Evolutionary conservation across 2,329 filamentous ascomycete genomes (phyloP).

Genomic region (Triangularia setosa): DNA sequence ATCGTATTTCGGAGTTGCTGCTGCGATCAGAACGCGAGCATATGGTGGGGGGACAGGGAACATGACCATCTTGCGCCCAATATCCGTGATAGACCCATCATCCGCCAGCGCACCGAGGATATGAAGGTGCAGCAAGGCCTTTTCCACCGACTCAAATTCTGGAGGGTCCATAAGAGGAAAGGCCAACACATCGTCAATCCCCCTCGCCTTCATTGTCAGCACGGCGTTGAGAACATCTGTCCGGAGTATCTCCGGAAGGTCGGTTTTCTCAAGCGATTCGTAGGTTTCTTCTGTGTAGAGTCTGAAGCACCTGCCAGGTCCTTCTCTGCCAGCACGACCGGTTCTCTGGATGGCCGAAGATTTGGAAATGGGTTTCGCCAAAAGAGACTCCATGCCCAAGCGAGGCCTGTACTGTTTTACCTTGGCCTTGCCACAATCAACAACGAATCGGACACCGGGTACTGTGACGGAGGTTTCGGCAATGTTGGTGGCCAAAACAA

Average conservation of each 20-base stretch:
- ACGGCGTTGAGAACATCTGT: constrained; percentile 84
- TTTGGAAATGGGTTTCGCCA: constrained; percentile 86
- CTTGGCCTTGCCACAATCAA: constrained; percentile 92
- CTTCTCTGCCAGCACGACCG: constrained; percentile 90
- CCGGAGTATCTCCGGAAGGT: constrained; percentile 83
- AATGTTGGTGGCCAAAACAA: constrained; percentile 93
- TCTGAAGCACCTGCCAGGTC: constrained; percentile 81
- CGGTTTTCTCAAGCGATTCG: constrained; percentile 63
- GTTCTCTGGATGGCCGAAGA: constrained; percentile 89
- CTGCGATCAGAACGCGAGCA: constrained; percentile 77
- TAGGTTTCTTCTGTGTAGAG: constrained; percentile 83
- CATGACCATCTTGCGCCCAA: constrained; percentile 72
- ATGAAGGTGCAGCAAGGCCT: constrained; percentile 75
- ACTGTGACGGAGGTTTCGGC: constrained; percentile 98
- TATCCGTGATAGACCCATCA: constrained; percentile 66
- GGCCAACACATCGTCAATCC: constrained; percentile 72
- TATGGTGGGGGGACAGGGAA: constrained; percentile 80
- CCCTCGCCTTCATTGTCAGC: constrained; percentile 89
- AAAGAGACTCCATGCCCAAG: constrained; percentile 83
- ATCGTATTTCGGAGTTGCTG: constrained; percentile 63
- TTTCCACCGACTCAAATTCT: constrained; percentile 71
- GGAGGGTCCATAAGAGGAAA: constrained; percentile 88
- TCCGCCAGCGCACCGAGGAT: constrained; percentile 72
- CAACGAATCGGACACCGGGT: constrained; percentile 82
- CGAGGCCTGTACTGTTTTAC: constrained; percentile 84